These are phyloP conservation scores for Phytophthora pistaciae DNA, from an alignment of 352 stramenopile species.

Conservation along the genomic window DNA sequence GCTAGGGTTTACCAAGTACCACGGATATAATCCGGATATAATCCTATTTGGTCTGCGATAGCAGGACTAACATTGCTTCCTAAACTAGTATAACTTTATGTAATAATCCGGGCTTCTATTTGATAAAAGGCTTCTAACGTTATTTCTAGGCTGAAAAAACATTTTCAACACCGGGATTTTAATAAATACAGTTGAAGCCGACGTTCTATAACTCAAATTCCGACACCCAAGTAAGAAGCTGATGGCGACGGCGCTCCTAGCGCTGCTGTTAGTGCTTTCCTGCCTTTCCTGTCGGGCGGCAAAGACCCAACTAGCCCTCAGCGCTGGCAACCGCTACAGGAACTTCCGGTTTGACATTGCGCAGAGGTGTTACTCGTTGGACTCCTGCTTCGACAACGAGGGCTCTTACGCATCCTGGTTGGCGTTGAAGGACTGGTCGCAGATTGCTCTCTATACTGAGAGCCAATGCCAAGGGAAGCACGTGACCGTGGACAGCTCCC, in stretches of 20 bases:
- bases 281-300: background rate
- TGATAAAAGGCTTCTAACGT: too few species aligned
- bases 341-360: conserved; percentile 19
- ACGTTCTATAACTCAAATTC: background rate
- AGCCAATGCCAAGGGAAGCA: background rate
- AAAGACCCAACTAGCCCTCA: conserved; percentile 8
- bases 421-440: conserved; percentile 2
- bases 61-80: too few species aligned
- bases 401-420: background rate
- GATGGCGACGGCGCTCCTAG: background rate
- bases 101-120: too few species aligned
- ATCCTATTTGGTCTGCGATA: too few species aligned
- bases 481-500: background rate
- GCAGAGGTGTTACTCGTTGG: conserved; percentile 16
- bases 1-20: too few species aligned
- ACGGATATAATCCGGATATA: too few species aligned
- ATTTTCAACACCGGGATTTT: too few species aligned
- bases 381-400: background rate
- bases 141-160: too few species aligned
- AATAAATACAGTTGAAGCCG: too few species aligned
- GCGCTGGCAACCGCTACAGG: conserved; percentile 8
- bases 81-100: too few species aligned
- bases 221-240: background rate
- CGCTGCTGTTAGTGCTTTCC: background rate
- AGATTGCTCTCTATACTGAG: conserved; percentile 11